These are phyloP conservation scores for Nemania abortiva DNA, from an alignment of 2,329 filamentous ascomycete genomes.

Conservation along the genomic window DNA sequence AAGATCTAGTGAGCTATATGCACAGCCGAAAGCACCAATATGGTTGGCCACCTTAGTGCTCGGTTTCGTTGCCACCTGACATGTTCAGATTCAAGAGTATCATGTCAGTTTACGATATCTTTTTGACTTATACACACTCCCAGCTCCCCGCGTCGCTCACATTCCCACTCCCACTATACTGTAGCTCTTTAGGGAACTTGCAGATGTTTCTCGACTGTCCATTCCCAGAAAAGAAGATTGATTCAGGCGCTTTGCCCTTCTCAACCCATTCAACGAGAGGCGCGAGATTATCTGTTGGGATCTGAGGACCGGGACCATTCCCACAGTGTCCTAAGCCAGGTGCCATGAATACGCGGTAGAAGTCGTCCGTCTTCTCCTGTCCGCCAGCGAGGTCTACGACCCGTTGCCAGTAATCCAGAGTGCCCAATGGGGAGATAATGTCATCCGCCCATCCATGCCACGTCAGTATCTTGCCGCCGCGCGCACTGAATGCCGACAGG, in stretches of 20 bases:
- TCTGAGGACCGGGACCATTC: constrained; percentile 55
- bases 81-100: too few relatives aligned
- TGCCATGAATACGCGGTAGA: constrained; percentile 64
- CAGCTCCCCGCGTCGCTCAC: constrained; percentile 41
- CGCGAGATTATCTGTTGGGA: constrained; percentile 34
- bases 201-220: constrained; percentile 39
- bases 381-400: constrained; percentile 42
- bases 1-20: too few relatives aligned
- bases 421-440: constrained; percentile 51
- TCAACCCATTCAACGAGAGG: constrained; percentile 45
- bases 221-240: constrained; percentile 37
- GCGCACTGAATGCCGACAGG: constrained; percentile 47
- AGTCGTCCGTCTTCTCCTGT: constrained; percentile 55
- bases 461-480: constrained; percentile 57
- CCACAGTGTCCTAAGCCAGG: constrained; percentile 65
- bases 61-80: too few relatives aligned
- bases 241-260: constrained; percentile 42
- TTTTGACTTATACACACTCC: constrained; percentile 37
- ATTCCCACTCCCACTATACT: constrained; percentile 39
- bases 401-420: constrained; percentile 51
- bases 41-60: too few relatives aligned
- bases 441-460: constrained; percentile 59
- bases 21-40: too few relatives aligned
- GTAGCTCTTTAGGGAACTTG: constrained; percentile 38
- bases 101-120: constrained; percentile 50